A percentile compares a stretch with the other conserved stretches of the same genome.
These are phyloP conservation scores for Pichia gijzeniarum DNA, from an alignment of 805 yeast species.

Conservation along the genomic window DNA sequence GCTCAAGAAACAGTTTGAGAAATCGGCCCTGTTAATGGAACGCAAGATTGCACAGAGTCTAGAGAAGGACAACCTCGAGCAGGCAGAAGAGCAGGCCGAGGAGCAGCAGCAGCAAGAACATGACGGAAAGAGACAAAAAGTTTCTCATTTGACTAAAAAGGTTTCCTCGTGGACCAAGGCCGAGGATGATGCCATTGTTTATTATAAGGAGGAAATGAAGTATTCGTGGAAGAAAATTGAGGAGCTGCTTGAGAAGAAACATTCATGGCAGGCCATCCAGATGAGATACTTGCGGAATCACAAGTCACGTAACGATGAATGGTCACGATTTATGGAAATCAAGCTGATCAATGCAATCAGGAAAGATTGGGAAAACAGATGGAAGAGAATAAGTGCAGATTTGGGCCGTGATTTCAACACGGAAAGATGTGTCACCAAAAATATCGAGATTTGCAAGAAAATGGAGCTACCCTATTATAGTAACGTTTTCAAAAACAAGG, in stretches of 20 bases:
- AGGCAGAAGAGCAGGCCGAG: not conserved
- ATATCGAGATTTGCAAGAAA: slow-evolving; percentile 28
- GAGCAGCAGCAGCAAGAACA: not conserved
- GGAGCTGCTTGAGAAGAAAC: slow-evolving; percentile 25
- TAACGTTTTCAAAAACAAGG: slow-evolving; percentile 26
- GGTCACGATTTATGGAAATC: slow-evolving; percentile 32
- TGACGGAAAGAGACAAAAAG: slow-evolving; percentile 1
- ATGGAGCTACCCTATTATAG: slow-evolving; percentile 24
- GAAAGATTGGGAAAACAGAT: slow-evolving; percentile 36
- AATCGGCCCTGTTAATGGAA: slow-evolving; percentile 5
- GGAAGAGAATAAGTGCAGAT: slow-evolving; percentile 33
- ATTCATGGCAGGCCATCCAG: slow-evolving; percentile 42
- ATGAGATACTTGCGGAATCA: slow-evolving; percentile 39
- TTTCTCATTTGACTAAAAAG: slow-evolving; percentile 3
- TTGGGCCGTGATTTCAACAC: slow-evolving; percentile 26
- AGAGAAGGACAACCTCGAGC: slow-evolving; percentile 2
- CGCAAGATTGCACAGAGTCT: slow-evolving; percentile 3
- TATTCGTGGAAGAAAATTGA: slow-evolving; percentile 37
- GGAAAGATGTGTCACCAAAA: slow-evolving; percentile 28
- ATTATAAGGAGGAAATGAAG: slow-evolving; percentile 32
- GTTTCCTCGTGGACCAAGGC: slow-evolving; percentile 29
- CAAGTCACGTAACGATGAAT: slow-evolving; percentile 30
- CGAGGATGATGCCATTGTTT: slow-evolving; percentile 32
- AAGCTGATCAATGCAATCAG: slow-evolving; percentile 28
- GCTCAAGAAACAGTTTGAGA: slow-evolving; percentile 13